Conservation (phyloP, 2,329 filamentous ascomycete genomes). For the Xylaria sp. region DNA sequence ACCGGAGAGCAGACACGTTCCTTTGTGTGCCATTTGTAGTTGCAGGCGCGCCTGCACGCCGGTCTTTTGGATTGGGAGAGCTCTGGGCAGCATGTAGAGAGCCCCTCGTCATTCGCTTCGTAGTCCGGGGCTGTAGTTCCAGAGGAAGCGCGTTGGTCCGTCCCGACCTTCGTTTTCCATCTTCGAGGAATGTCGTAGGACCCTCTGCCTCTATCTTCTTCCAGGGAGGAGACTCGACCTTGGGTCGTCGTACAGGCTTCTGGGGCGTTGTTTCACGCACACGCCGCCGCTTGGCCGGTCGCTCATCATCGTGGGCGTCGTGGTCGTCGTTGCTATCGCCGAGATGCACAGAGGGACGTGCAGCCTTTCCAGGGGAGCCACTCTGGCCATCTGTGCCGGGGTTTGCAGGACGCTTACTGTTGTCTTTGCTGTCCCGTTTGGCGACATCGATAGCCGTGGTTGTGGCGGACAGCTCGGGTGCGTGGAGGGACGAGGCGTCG, state of each 20-base stretch:
- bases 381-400: conserved; percentile 27
- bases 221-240: conserved; percentile 85
- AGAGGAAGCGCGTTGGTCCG: conserved; percentile 64
- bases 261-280: conserved; percentile 54
- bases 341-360: conserved; percentile 39
- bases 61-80: conserved; percentile 43
- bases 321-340: conserved; percentile 21
- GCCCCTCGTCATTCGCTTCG: conserved; percentile 59
- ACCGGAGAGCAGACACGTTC: conserved; percentile 41
- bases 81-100: conserved; percentile 45
- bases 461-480: neutral
- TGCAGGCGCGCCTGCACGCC: conserved; percentile 38
- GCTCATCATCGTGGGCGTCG: conserved; percentile 45
- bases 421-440: neutral
- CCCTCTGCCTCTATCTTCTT: conserved; percentile 84
- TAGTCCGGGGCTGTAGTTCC: conserved; percentile 56
- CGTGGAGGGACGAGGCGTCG: conserved; percentile 24
- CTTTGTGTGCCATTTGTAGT: conserved; percentile 41
- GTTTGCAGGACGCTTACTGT: conserved; percentile 17
- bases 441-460: neutral
- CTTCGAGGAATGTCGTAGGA: conserved; percentile 81
- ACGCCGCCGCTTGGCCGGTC: conserved; percentile 70
- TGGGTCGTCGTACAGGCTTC: conserved; percentile 43
- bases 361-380: conserved; percentile 3
- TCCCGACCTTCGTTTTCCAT: conserved; percentile 71